Base-by-base conservation (phyloP, 352 stramenopile genomes). In the Discostella stelligera region DNA sequence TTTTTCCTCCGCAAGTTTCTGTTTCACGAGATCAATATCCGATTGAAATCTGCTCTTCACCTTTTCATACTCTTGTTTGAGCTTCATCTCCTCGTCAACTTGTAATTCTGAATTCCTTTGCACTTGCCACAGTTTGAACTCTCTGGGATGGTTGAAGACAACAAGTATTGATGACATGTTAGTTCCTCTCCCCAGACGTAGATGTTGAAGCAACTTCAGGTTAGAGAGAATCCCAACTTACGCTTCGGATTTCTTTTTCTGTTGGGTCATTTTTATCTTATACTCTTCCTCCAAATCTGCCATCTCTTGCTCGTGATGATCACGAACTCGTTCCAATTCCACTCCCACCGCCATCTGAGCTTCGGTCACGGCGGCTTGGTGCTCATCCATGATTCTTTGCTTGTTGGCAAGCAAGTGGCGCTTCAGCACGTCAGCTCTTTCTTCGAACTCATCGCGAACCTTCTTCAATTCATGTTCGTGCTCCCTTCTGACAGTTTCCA, bases 31-130 rank as follows among this genome's bases (percentile, higher is more conserved):
- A 41, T 77, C 62, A 48, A 78, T 74, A 27, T 82, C 74, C 32
- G 62, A 39, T 18, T 82, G 59, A 10, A 73, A 41, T 62, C 78
- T 82, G 21, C 39, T 67, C n/a, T 74, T 66, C 62, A 73, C 74
- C 39, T 71, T 63, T 3, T 13, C 54, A 4, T 73, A 27, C 23
- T 71, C 61, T 21, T 65, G 20, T 21, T 74, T 55, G 8, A 82
- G 0, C 37, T 71, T 62, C 13, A 14, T 41, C 5, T 77, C 49
- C 61, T 77, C 74, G 16, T 66, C 50, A n/a, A 39, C 20, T 39
- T 48, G 18, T 6, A 78, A 41, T 30, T 82, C 53, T 32, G 25
- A 25, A 54, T 77, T 63, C 30, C 74, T 65, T 49, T 18, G 59
- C 16, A 59, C 21, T 60, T 66, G 66, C 74, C 74, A 82, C 41